Conservation (phyloP, 1,139 yeast genomes). For the Hanseniaspora sp. region DNA sequence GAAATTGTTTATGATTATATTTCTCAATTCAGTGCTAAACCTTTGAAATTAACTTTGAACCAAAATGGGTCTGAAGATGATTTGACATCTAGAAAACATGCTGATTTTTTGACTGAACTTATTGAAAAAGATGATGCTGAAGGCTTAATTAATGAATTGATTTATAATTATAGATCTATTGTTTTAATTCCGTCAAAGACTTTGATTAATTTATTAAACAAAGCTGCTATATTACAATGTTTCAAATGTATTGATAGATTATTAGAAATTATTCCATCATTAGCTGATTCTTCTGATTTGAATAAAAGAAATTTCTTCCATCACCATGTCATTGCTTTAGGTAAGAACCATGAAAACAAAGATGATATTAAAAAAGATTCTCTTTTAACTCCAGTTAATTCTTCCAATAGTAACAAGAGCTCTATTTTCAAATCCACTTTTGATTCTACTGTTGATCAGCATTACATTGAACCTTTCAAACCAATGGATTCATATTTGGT, state of each 20-base stretch:
- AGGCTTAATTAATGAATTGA: conserved; percentile 35
- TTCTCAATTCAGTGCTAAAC: conserved; percentile 2
- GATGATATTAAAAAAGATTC: too few species aligned
- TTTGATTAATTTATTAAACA: conserved; percentile 43
- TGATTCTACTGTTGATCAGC: conserved; percentile 1
- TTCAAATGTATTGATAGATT: conserved; percentile 47
- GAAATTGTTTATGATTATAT: conserved; percentile 12
- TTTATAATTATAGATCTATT: conserved; percentile 32
- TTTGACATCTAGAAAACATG: not conserved
- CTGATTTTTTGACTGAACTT: conserved; percentile 28
- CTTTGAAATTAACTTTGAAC: conserved; percentile 20
- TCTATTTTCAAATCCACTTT: not conserved
- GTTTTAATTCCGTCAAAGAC: conserved; percentile 30
- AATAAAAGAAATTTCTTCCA: conserved; percentile 79
- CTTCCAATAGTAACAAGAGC: not conserved
- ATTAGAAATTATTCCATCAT: conserved; percentile 37
- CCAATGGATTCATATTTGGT: conserved; percentile 41
- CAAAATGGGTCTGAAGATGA: not conserved
- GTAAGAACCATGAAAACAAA: conserved; percentile 36
- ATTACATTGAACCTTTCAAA: conserved; percentile 31
- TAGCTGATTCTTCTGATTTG: conserved; percentile 60
- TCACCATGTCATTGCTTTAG: conserved; percentile 65
- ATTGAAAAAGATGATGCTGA: conserved; percentile 40
- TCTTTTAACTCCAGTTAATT: conserved; percentile 10
- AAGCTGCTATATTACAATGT: conserved; percentile 46